Base-by-base conservation (phyloP, 768 basidiomycete species). In the Steccherinum ochraceum region DNA sequence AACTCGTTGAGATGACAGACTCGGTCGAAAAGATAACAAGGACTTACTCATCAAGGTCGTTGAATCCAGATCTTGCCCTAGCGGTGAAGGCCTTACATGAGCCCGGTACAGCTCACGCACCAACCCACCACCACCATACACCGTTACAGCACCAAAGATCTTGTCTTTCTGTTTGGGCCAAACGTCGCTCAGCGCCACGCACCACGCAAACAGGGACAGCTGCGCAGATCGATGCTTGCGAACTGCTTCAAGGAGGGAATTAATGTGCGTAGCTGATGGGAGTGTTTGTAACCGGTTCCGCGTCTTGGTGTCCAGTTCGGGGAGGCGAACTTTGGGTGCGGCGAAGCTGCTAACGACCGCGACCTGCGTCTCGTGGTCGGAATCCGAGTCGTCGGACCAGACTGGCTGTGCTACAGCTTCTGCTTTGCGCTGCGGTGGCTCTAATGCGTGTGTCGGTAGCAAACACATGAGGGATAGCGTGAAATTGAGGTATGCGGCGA, bases 61-160 rank as follows among this genome's bases (percentile, higher is more conserved):
- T 21, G 67, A 50, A 42, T 65, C 67, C 45, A 75, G 77, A 18
- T 84, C 80, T 40, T 74, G 74, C 10, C 89, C 89, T 12, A 93
- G 68, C 4, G 76, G 68, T 3, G 81, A 76, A 12, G 72, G 58
- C 23, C 89, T 71, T 1, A 93, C 81, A 40, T 79, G 79, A 0
- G 75, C 75, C 1, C 89, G 72, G 61, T 84, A 94, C 24, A 93
- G 67, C 61, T 91, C 87, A 42, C 87, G 76, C 3, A 93, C 75
- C 5, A 93, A 66, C 0, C 84, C 79, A 1, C 76, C 78, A 0
- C 82, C 77, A 3, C 76, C 74, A 4, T 75, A 76, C 56, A 58
- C 71, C 12, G 79, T 69, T 0, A 81, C 70, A 1, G 70, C 68
- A 25, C 79, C 74, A 12, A 93, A 73, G 0, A 92, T 68, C 13